Base-by-base conservation (phyloP, 352 stramenopile genomes). In the Pythium sp. region DNA sequence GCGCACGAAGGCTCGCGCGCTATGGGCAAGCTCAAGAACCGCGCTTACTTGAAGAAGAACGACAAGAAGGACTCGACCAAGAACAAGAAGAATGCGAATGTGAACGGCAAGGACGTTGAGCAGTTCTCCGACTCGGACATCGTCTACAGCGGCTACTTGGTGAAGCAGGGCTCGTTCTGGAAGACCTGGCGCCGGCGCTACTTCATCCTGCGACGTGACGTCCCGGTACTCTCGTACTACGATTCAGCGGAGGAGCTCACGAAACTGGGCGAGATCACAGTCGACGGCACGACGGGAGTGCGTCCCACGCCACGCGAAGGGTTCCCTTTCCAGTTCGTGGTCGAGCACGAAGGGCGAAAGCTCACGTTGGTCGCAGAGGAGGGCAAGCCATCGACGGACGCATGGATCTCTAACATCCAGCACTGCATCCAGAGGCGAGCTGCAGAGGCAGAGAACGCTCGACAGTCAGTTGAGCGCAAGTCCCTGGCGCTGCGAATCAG, bases 91-190 rank as follows among this genome's bases (percentile, higher is more conserved):
- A 87, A 74, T 26, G 77, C 89, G 55, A 86, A 92, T 61, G 85
- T 89, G 64, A 93, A 86, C 41, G 80, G 80, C 49, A 87, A 87
- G 28, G 85, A 93, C 54, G 82, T 91, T 30, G 88, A 96, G 62
- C 86, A 93, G 73, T 96, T 96, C 68, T 94, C 85, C 12, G 85
- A 94, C 62, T 79, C 88, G 9, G 86, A 96, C 58, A 94, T 96
- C 54, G 77, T 93, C 47, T 90, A 80, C 26, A 80, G 77, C 22
- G 88, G 88, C 6, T 93, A 93, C 62, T 70, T 96, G 38, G 77
- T 93, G 55, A 96, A 96, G 66, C 85, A 92, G 43, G 88, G 88
- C 20, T 96, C 88, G 34, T 96, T 94, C 76, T 96, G 88, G 88
- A 93, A 93, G 69, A 92, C 82, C 6, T 96, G 88, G 88, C 76